Evolutionary conservation across 805 yeast genomes (phyloP).

Genomic region (Ogataea ramenticola): DNA sequence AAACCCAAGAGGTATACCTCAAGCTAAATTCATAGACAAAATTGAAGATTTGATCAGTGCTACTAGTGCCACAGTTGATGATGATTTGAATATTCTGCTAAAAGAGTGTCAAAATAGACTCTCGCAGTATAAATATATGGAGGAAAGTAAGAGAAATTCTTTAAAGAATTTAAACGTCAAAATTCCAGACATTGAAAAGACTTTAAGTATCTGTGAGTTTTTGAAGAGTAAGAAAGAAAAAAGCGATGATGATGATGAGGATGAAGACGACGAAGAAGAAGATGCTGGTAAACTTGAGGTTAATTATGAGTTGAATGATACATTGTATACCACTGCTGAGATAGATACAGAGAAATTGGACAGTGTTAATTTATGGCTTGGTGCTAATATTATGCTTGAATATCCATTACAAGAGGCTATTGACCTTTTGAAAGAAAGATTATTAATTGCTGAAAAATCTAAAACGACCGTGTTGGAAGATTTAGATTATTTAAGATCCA

Average conservation of each 20-base stretch:
- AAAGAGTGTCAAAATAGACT: constrained; percentile 77
- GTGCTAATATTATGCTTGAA: constrained; percentile 96
- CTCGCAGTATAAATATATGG: constrained; percentile 89
- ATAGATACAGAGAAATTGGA: constrained; percentile 50
- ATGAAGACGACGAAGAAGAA: constrained; percentile 55
- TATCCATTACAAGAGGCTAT: constrained; percentile 87
- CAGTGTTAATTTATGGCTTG: constrained; percentile 85
- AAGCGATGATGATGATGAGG: constrained; percentile 58
- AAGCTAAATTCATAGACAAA: constrained; percentile 86
- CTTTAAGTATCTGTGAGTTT: constrained; percentile 64
- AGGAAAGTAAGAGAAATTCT: constrained; percentile 43
- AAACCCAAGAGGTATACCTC: constrained; percentile 94
- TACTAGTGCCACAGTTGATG: constrained; percentile 19
- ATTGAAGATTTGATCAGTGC: constrained; percentile 66
- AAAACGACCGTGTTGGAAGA: constrained; percentile 68
- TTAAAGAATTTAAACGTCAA: constrained; percentile 50
- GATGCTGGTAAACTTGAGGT: constrained; percentile 55
- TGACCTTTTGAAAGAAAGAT: constrained; percentile 54
- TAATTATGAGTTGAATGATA: constrained; percentile 90
- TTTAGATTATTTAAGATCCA: constrained; percentile 74
- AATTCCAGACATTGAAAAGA: constrained; percentile 88
- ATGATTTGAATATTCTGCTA: constrained; percentile 40
- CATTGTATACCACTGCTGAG: constrained; percentile 78
- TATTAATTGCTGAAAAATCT: constrained; percentile 54
- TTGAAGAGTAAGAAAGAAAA: constrained; percentile 62